Evolutionary conservation across 139 green algal genomes (phyloP), one percentile per base, ranked within the genome.

Genomic region (Micractinium sp.): DNA sequence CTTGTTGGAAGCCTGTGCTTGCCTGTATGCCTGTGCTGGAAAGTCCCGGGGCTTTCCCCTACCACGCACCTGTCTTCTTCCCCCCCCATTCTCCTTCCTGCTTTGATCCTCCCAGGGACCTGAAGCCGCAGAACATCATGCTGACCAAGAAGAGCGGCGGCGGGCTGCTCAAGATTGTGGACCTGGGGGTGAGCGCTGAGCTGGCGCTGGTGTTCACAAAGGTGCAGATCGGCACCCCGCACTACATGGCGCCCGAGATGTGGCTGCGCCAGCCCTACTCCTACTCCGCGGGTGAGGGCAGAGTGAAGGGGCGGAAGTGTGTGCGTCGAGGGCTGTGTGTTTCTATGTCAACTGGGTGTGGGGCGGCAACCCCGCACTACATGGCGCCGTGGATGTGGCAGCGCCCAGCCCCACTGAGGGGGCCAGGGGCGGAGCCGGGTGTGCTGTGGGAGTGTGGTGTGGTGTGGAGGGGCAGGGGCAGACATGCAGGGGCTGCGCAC

Each of bases 211-310:
- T 94, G 71, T 92, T 96, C 80, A 94, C 96, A 19, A 91, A 93
- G 41, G 97, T 95, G 19, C 94, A 96, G 90, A 96, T 96, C 53
- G 95, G 96, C 75, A 98, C 96, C 14, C 96, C 96, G 0, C 93
- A 95, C 87, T 97, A 97, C 94, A 98, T 98, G 96, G 93, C 95
- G 0, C 96, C 96, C 29, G 96, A 97, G 92, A 93, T 97, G 19
- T 96, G 96, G 91, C 92, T 92, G 61, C 95, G 92, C 84, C 82
- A 94, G 81, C 94, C 95, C 53, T 98, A 98, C 92, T 95, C 93
- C 16, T 97, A 96, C 89, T 93, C 93, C 7, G 94, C 91, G 60
- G 96, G 98, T 91, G 85, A 96, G 1, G 98, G 93, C 93, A 94
- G 93, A 19, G 3, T 78, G 14, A 73, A 12, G 14, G 25, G 9